Evolutionary conservation across 371 early-diverging fungal genomes (phyloP).

Genomic region (Mortierella sp.): DNA sequence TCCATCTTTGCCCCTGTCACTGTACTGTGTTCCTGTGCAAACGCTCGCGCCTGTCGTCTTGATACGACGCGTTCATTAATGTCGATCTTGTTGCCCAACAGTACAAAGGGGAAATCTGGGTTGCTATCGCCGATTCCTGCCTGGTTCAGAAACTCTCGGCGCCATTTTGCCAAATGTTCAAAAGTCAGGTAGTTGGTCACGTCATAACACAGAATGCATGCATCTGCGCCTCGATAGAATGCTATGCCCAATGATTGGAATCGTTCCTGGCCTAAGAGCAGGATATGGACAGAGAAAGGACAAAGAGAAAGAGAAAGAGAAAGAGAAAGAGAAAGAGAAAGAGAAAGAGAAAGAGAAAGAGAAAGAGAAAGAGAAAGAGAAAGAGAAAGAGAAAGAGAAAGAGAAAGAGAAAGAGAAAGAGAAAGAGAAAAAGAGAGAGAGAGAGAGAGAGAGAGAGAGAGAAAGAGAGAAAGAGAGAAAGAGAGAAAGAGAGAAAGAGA

Average conservation of each 20-base stretch:
- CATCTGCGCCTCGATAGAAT: conserved; percentile 95
- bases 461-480: neutral
- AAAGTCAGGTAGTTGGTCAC: conserved; percentile 86
- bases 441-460: neutral
- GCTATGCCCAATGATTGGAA: conserved; percentile 91
- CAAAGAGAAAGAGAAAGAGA: neutral
- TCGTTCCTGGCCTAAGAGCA: conserved; percentile 74
- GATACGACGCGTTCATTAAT: conserved; percentile 85
- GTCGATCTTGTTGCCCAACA: conserved; percentile 97
- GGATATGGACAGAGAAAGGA: neutral
- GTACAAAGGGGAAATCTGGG: conserved; percentile 86
- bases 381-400: no score
- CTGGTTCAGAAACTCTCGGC: conserved; percentile 92
- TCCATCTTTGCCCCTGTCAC: conserved; percentile 42
- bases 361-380: no score
- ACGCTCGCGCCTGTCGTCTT: conserved; percentile 64
- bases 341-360: neutral
- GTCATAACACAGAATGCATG: conserved; percentile 91
- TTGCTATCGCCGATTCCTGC: conserved; percentile 85
- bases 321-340: neutral
- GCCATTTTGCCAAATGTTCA: conserved; percentile 87
- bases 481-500: neutral
- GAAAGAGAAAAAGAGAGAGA: neutral
- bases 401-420: no score
- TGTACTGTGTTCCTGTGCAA: conserved; percentile 58